Evolutionary conservation across 257 asterid species (phyloP).

Genomic region (Fraxinus quadrangulata): DNA sequence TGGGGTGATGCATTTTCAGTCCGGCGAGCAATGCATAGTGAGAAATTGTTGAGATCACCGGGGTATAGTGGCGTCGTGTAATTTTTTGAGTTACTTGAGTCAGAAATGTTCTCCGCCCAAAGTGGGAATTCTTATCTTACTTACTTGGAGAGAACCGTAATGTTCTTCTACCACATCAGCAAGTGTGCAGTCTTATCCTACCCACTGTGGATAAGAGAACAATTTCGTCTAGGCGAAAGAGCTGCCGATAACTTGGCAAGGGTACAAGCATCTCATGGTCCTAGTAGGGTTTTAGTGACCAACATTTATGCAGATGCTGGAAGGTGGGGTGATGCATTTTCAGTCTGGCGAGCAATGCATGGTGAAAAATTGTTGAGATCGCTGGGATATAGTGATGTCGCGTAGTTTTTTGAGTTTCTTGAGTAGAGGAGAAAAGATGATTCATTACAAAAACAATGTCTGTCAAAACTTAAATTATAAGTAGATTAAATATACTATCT

Average conservation of each 20-base stretch:
- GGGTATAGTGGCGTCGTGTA: constrained; percentile 76
- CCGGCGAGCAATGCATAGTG: constrained; percentile 51
- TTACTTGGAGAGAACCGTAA: no score
- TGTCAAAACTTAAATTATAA: no score
- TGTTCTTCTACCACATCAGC: no score
- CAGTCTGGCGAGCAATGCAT: constrained; percentile 52
- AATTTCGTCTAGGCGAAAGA: constrained; percentile 48
- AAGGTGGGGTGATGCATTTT: constrained; percentile 76
- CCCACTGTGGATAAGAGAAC: no score
- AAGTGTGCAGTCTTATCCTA: no score
- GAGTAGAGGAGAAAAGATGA: not conserved
- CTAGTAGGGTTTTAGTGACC: constrained; percentile 77
- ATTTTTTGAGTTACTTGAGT: constrained; percentile 5
- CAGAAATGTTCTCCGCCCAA: no score
- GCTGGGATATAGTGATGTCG: constrained; percentile 76
- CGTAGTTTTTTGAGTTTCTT: constrained; percentile 21
- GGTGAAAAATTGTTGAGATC: constrained; percentile 51
- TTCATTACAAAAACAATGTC: no score
- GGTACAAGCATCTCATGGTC: constrained; percentile 84
- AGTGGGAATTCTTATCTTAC: no score
- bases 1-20: constrained; percentile 75
- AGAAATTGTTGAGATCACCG: constrained; percentile 55
- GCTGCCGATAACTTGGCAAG: constrained; percentile 67
- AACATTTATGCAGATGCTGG: constrained; percentile 81
- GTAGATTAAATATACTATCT: no score